A percentile compares a stretch with the other conserved stretches of the same genome.
These are phyloP conservation scores for Apiotrichum akiyoshidainum DNA, from an alignment of 1,284 basidiomycete species.

Conservation along the genomic window DNA sequence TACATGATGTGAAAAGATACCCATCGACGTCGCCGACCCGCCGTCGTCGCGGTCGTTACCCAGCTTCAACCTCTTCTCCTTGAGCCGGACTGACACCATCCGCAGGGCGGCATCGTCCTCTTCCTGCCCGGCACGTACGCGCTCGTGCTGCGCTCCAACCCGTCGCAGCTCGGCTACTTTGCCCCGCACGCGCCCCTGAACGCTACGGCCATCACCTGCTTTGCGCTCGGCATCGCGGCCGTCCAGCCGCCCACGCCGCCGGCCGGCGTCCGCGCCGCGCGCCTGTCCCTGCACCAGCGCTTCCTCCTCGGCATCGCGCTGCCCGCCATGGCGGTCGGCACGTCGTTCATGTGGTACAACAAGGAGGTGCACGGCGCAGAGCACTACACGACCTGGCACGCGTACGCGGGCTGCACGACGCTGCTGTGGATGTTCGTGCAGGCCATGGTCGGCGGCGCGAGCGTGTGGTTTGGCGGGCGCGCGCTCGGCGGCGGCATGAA, in stretches of 20 bases:
- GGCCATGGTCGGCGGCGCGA: slow-evolving; percentile 33
- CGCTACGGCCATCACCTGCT: slow-evolving; percentile 37
- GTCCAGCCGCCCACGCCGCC: slow-evolving; percentile 43
- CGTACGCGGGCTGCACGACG: slow-evolving; percentile 31
- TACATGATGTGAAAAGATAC: too few relatives aligned
- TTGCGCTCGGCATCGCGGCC: slow-evolving; percentile 39
- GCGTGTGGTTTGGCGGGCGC: slow-evolving; percentile 33
- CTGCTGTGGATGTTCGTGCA: slow-evolving; percentile 42
- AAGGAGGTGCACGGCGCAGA: slow-evolving; percentile 39
- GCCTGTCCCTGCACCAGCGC: slow-evolving; percentile 42
- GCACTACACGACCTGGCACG: slow-evolving; percentile 49
- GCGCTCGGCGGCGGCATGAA: slow-evolving; percentile 33
- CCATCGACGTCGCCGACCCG: too few relatives aligned
- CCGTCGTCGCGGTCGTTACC: too few relatives aligned
- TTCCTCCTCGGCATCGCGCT: slow-evolving; percentile 35
- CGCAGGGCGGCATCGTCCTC: slow-evolving; percentile 30
- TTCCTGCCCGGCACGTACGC: slow-evolving; percentile 40
- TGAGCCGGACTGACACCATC: background rate
- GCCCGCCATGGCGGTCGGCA: slow-evolving; percentile 39
- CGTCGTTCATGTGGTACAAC: slow-evolving; percentile 46
- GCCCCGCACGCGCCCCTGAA: slow-evolving; percentile 46
- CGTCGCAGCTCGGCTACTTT: slow-evolving; percentile 37
- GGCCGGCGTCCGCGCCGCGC: slow-evolving; percentile 18
- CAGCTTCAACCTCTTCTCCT: too few relatives aligned
- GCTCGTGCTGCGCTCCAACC: slow-evolving; percentile 29